Percentiles rank a stretch among this genome's conserved stretches.
Conservation (phyloP, 2,329 filamentous ascomycete species). For the Sphaerulina vaccinii region DNA sequence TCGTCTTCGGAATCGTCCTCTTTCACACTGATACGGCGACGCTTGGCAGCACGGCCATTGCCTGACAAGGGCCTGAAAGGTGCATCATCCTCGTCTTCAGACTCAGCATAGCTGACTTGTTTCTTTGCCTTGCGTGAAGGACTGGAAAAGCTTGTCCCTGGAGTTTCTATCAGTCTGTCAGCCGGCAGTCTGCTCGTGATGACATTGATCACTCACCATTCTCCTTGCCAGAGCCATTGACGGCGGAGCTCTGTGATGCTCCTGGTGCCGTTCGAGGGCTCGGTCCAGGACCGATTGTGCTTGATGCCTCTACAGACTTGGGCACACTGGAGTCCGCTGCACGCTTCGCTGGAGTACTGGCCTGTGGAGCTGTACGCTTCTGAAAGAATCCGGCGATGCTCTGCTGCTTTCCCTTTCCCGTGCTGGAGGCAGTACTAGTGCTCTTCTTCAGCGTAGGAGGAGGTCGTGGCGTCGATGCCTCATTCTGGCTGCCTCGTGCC, state of each 20-base stretch:
- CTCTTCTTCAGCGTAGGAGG: constrained; percentile 44
- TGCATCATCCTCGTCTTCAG: constrained; percentile 72
- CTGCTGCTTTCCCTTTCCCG: constrained; percentile 57
- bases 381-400: constrained; percentile 80
- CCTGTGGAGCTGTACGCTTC: constrained; percentile 52
- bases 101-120: constrained; percentile 78
- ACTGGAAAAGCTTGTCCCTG: constrained; percentile 59
- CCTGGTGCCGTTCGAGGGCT: constrained; percentile 24
- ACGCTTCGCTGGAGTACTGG: constrained; percentile 39
- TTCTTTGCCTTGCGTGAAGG: constrained; percentile 74
- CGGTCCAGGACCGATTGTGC: constrained; percentile 19
- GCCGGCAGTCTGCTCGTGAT: constrained; percentile 40
- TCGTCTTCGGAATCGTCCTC: constrained; percentile 68
- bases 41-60: constrained; percentile 52
- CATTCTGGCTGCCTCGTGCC: constrained; percentile 14
- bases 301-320: constrained; percentile 16
- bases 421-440: constrained; percentile 39
- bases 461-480: constrained; percentile 16
- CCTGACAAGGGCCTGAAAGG: constrained; percentile 60
- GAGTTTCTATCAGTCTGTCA: constrained; percentile 44
- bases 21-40: constrained; percentile 62
- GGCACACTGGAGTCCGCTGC: constrained; percentile 26
- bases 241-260: constrained; percentile 49
- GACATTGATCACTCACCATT: constrained; percentile 42
- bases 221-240: constrained; percentile 52